Conservation (phyloP, 1,139 yeast genomes). For the Taiozyma onychis region DNA sequence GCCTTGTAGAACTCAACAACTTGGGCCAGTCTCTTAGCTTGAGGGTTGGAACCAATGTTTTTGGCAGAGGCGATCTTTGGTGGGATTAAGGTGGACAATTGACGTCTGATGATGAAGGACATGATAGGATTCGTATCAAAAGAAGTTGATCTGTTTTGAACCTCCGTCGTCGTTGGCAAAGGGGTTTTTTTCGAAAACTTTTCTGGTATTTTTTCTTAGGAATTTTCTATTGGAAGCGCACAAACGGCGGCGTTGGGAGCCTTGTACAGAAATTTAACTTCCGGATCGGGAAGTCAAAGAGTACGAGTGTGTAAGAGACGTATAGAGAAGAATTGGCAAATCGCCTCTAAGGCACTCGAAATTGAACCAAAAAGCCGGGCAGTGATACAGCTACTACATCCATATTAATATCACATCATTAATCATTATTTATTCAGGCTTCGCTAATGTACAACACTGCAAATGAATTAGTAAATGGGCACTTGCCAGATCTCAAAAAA, state of each 20-base stretch:
- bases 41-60: conserved; percentile 93
- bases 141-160: background rate
- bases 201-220: conserved; percentile 3
- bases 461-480: background rate
- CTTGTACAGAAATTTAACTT: conserved; percentile 12
- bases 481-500: background rate
- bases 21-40: conserved; percentile 94
- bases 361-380: background rate
- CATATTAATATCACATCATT: background rate
- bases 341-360: background rate
- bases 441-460: background rate
- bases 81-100: conserved; percentile 92
- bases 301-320: background rate
- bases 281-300: conserved; percentile 11
- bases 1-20: conserved; percentile 95
- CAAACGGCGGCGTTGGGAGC: conserved; percentile 5
- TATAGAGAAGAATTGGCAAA: background rate
- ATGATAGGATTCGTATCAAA: conserved; percentile 28
- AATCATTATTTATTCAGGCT: background rate
- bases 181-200: background rate
- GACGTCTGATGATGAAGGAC: conserved; percentile 90
- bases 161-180: background rate
- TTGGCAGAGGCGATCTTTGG: conserved; percentile 97
- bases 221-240: conserved; percentile 17
- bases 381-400: background rate